A percentile compares a stretch with the other conserved stretches of the same genome.
Evolutionary conservation across 768 basidiomycete genomes (phyloP).

Genomic region (Russula ochroleuca): DNA sequence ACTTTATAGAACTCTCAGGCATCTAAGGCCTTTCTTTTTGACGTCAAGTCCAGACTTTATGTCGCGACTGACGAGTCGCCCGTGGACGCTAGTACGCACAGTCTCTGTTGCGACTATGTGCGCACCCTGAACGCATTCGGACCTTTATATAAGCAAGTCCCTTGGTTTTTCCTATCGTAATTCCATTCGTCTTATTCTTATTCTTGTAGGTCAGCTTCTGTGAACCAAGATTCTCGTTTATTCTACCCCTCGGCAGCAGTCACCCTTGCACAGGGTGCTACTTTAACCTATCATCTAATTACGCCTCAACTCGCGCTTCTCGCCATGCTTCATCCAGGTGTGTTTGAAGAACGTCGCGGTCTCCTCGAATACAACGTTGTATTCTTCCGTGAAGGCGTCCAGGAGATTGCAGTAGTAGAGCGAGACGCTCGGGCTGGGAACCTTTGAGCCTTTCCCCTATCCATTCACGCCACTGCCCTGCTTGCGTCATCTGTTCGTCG

Average conservation of each 20-base stretch:
- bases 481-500: no score
- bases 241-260: constrained; percentile 71
- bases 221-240: constrained; percentile 36
- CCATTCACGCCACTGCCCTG: not conserved
- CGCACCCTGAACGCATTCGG: constrained; percentile 84
- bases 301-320: constrained; percentile 67
- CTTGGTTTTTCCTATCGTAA: not conserved
- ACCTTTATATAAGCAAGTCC: constrained; percentile 70
- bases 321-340: constrained; percentile 65
- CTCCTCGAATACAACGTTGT: constrained; percentile 85
- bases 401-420: constrained; percentile 78
- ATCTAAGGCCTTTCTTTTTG: constrained; percentile 91
- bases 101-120: constrained; percentile 87
- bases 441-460: constrained; percentile 8
- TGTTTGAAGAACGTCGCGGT: constrained; percentile 68
- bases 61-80: constrained; percentile 93
- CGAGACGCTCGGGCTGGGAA: constrained; percentile 41
- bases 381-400: constrained; percentile 76
- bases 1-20: constrained; percentile 75
- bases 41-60: constrained; percentile 77
- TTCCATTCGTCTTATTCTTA: constrained; percentile 15
- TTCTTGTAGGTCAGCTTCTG: constrained; percentile 15
- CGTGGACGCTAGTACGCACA: constrained; percentile 83
- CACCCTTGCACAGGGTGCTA: constrained; percentile 60
- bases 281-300: constrained; percentile 80